Conservation (phyloP, 768 basidiomycete species). For the Psilocybe subaeruginosa region DNA sequence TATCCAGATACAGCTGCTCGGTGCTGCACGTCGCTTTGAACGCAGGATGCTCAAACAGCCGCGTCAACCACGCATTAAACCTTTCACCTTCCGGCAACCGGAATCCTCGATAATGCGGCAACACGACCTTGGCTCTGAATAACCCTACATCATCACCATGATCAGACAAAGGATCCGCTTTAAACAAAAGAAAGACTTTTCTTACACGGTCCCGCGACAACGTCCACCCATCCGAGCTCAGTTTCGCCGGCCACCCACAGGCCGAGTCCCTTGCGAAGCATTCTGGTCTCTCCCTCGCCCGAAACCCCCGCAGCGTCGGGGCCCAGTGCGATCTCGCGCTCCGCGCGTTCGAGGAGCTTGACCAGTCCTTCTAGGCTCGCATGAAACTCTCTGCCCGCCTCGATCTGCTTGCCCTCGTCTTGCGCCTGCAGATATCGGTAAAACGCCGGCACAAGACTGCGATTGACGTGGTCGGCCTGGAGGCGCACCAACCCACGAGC, state of each 20-base stretch:
- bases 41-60: constrained; percentile 60
- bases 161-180: constrained; percentile 1
- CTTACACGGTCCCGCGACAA: constrained; percentile 74
- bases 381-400: constrained; percentile 55
- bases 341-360: constrained; percentile 57
- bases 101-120: constrained; percentile 72
- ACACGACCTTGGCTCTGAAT: constrained; percentile 62
- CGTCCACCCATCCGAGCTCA: constrained; percentile 63
- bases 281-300: constrained; percentile 42
- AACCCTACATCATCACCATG: constrained; percentile 51
- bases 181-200: constrained; percentile 6
- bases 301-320: constrained; percentile 34
- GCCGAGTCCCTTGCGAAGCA: constrained; percentile 48
- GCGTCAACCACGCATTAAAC: constrained; percentile 54
- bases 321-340: constrained; percentile 39
- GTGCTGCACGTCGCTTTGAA: constrained; percentile 74
- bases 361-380: constrained; percentile 54
- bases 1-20: constrained; percentile 67
- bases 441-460: constrained; percentile 68
- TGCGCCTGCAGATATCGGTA: constrained; percentile 79
- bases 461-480: constrained; percentile 69
- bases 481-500: constrained; percentile 69
- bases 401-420: constrained; percentile 52
- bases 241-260: constrained; percentile 57
- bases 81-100: constrained; percentile 50